phyloP scores from a whole-genome alignment of 306 rosid species.

The Citrullus amarus region DNA sequence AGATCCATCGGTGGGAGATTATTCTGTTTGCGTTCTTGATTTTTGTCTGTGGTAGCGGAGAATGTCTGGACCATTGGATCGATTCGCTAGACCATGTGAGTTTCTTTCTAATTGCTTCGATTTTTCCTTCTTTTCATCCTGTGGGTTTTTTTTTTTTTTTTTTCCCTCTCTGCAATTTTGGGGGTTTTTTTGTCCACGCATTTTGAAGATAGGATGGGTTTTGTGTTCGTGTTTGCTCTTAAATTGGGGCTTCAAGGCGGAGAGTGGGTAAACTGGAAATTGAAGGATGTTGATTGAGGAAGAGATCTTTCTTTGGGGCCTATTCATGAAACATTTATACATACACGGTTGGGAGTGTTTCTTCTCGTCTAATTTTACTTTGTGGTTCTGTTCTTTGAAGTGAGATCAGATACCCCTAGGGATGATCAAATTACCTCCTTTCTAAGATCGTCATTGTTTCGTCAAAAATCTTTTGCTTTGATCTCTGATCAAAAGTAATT shows the following conservation, averaged over 20 bases:
- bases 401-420: not conserved
- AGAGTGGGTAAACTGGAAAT: not conserved
- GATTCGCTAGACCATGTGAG: constrained; percentile 18
- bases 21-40: constrained; percentile 13
- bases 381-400: not conserved
- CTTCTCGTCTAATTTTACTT: not conserved
- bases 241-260: not conserved
- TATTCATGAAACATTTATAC: not conserved
- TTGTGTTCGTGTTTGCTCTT: not conserved
- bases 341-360: not conserved
- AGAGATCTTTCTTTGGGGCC: not conserved
- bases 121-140: not conserved
- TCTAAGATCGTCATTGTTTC: not conserved
- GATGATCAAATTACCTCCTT: not conserved
- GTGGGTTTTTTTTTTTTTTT: not conserved
- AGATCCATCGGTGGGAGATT: constrained; percentile 32
- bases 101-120: not conserved
- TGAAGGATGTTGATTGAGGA: not conserved
- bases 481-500: not conserved
- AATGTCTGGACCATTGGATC: constrained; percentile 20
- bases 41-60: not conserved
- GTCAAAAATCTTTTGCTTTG: not conserved
- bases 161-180: not conserved
- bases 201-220: not conserved
- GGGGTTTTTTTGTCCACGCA: not conserved